Conservation (phyloP, 2,329 filamentous ascomycete genomes). For the Blastomyces silverae region DNA sequence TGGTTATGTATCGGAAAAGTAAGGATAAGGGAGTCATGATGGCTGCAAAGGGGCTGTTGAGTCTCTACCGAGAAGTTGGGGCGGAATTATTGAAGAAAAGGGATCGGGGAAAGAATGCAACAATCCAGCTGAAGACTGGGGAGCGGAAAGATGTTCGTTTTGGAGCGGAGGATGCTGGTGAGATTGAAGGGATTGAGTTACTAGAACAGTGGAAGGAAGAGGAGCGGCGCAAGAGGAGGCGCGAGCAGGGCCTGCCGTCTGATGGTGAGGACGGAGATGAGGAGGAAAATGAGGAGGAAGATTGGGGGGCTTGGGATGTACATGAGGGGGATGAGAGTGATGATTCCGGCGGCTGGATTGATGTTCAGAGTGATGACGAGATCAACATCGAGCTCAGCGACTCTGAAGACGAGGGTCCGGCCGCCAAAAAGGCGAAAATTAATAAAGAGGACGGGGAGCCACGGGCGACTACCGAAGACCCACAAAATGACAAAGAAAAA, state of each 20-base stretch:
- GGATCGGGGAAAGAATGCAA: slow-evolving; percentile 84
- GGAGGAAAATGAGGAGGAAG: slow-evolving; percentile 54
- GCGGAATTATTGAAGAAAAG: slow-evolving; percentile 82
- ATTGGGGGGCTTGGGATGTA: slow-evolving; percentile 55
- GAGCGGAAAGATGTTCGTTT: slow-evolving; percentile 70
- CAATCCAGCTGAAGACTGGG: slow-evolving; percentile 70
- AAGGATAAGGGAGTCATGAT: slow-evolving; percentile 99
- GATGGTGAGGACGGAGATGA: slow-evolving; percentile 57
- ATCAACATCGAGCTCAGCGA: slow-evolving; percentile 69
- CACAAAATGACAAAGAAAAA: slow-evolving; percentile 39
- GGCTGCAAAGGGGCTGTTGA: slow-evolving; percentile 87
- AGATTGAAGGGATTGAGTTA: slow-evolving; percentile 86
- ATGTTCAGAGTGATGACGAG: slow-evolving; percentile 74
- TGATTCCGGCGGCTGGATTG: slow-evolving; percentile 86
- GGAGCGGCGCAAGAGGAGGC: slow-evolving; percentile 65
- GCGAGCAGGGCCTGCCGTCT: slow-evolving; percentile 58
- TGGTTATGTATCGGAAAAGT: slow-evolving; percentile 92
- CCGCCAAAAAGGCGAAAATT: slow-evolving; percentile 57
- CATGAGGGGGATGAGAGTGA: slow-evolving; percentile 52
- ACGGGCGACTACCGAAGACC: slow-evolving; percentile 25
- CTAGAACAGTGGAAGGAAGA: slow-evolving; percentile 92
- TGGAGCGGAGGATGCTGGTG: slow-evolving; percentile 71
- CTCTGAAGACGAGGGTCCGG: slow-evolving; percentile 64
- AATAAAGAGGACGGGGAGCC: slow-evolving; percentile 28
- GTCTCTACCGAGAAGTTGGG: slow-evolving; percentile 83